Conservation (phyloP, 140 eudicot genomes). For the Anethum foeniculum region DNA sequence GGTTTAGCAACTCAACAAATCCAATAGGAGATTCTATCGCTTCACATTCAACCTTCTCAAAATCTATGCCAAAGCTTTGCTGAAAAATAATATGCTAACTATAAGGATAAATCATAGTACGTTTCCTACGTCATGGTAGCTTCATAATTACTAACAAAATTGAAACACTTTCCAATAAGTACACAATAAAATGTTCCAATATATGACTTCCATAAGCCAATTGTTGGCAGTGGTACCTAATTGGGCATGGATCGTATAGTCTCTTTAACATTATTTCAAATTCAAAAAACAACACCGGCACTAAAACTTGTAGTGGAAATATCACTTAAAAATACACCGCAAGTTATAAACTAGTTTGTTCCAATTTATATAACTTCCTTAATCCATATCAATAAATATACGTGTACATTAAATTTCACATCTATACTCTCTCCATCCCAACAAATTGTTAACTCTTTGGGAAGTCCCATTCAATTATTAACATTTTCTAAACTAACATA, state of each 20-base stretch:
- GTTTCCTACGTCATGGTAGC: neutral
- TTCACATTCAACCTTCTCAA: constrained; percentile 35
- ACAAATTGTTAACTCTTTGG: too few species aligned
- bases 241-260: neutral
- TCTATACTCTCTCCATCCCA: too few species aligned
- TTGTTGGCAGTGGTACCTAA: neutral
- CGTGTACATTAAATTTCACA: too few species aligned
- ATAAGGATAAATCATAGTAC: neutral
- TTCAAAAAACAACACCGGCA: neutral
- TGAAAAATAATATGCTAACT: constrained; percentile 23
- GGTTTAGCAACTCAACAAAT: constrained; percentile 34
- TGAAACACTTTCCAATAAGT: neutral
- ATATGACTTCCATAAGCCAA: neutral
- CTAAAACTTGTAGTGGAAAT: neutral
- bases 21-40: constrained; percentile 27
- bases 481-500: too few species aligned
- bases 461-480: too few species aligned
- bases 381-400: too few species aligned
- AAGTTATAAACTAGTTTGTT: neutral
- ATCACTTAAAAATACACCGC: neutral
- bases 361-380: neutral
- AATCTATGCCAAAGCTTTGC: constrained; percentile 55
- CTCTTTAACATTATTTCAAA: too few species aligned
- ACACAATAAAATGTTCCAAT: neutral
- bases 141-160: neutral